Evolutionary conservation across 805 yeast species (phyloP), one percentile per base, ranked within the genome.

Genomic region (Cyberlindnera mycetangii): DNA sequence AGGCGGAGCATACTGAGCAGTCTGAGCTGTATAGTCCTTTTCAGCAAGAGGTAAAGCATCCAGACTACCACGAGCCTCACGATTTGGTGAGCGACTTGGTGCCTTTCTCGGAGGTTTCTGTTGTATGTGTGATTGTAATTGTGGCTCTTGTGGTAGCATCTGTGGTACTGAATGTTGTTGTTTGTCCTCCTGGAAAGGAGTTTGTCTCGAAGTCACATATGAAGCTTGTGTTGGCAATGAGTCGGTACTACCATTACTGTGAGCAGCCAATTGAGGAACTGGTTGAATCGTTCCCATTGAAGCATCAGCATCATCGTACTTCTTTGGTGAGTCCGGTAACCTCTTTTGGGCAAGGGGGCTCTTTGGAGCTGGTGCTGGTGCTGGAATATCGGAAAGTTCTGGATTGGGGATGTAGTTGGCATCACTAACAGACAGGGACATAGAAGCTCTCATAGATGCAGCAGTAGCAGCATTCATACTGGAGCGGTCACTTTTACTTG

Each of bases 401-500:
- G 59, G 27, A 4, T 51, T 54, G 12, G 62, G 62, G 16, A 56
- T 54, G 27, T 53, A 55, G n/a, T 19, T 18, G 12, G 41, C 45
- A 32, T 52, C 55, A 30, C 44, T 45, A 16, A 37, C 25, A 3
- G 55, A 49, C 1, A 44, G 27, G 11, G 45, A 21, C 36, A 25
- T 31, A 14, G 43, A 39, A 9, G 40, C 43, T 31, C 32, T 38
- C 41, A 44, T 39, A n/a, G 44, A 37, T 17, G 39, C 43, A 32
- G 45, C 41, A 22, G 33, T 36, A 9, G 41, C 48, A 27, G 47
- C 45, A 17, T 49, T 32, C 40, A 40, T 41, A 27, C 50, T 44
- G 10, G 18, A 33, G 12, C 32, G 41, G 12, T 21, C 17, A 11
- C 20, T 17, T 28, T 30, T 41, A 2, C 21, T 28, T 7, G 48